These are phyloP conservation scores for Dendrobium catenatum DNA, from an alignment of 106 monocot genomes.

Conservation along the genomic window DNA sequence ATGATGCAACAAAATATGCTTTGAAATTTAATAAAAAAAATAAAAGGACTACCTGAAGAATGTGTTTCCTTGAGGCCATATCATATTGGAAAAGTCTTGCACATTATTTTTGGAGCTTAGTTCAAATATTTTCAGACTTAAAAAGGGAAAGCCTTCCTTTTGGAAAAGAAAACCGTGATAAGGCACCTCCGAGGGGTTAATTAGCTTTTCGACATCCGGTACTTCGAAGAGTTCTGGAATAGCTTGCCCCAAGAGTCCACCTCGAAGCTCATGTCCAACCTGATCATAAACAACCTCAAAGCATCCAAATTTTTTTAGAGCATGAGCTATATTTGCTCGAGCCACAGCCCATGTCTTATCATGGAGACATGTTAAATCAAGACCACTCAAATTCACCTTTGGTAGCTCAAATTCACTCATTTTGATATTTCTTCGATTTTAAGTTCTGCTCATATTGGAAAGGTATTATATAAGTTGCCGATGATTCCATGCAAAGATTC, in stretches of 20 bases:
- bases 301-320: neutral
- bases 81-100: no score
- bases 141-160: neutral
- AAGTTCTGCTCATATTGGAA: no score
- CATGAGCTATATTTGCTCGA: neutral
- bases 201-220: neutral
- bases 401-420: no score
- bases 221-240: constrained; percentile 3
- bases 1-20: no score
- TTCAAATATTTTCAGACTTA: neutral
- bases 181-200: neutral
- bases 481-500: no score
- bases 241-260: constrained; percentile 2
- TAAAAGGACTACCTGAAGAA: neutral
- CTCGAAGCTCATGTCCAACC: neutral
- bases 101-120: neutral
- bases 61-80: neutral
- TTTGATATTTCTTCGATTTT: no score
- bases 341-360: neutral
- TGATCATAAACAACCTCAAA: constrained; percentile 1
- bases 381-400: no score
- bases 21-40: neutral
- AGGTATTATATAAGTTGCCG: no score
- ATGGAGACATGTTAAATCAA: no score
- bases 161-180: neutral